A percentile compares a stretch with the other conserved stretches of the same genome.
These are phyloP conservation scores for Ophiosphaerella narmari DNA, from an alignment of 2,329 filamentous ascomycete species.

Conservation along the genomic window DNA sequence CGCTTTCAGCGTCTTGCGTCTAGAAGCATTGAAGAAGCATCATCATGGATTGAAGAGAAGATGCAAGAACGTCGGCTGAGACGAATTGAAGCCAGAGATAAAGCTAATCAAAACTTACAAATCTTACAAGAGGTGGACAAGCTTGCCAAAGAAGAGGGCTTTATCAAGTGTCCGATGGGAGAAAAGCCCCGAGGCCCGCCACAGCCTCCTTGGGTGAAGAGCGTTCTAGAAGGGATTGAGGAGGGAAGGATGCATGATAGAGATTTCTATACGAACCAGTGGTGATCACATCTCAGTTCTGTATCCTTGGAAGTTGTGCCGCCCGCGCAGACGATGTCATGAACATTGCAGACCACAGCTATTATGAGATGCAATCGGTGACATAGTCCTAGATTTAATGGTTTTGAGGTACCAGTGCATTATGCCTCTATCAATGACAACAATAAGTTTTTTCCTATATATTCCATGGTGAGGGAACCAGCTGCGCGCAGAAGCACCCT, in stretches of 20 bases:
- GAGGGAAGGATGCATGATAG: conserved; percentile 32
- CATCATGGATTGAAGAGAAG: conserved; percentile 30
- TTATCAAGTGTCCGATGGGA: conserved; percentile 25
- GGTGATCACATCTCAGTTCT: conserved; percentile 7
- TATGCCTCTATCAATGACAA: too few relatives aligned
- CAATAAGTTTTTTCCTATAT: too few relatives aligned
- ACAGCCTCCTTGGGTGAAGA: conserved; percentile 30
- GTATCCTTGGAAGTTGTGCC: too few relatives aligned
- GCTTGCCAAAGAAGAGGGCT: conserved; percentile 22
- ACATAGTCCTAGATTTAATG: too few relatives aligned
- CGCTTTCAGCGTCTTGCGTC: conserved; percentile 30
- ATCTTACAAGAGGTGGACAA: conserved; percentile 31
- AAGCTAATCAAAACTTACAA: conserved; percentile 1
- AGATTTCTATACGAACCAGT: conserved; percentile 34
- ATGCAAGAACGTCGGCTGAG: conserved; percentile 19
- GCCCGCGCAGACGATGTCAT: too few relatives aligned
- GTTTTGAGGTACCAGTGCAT: too few relatives aligned
- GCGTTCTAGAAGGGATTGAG: conserved; percentile 32
- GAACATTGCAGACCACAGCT: too few relatives aligned
- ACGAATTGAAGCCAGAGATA: not conserved
- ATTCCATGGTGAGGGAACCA: too few relatives aligned
- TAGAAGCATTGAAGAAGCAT: conserved; percentile 27
- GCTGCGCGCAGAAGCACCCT: too few relatives aligned
- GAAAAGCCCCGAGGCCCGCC: conserved; percentile 6
- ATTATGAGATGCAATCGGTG: too few relatives aligned